phyloP scores from a whole-genome alignment of 805 yeast species.

The Teunomyces aglyptinius region DNA sequence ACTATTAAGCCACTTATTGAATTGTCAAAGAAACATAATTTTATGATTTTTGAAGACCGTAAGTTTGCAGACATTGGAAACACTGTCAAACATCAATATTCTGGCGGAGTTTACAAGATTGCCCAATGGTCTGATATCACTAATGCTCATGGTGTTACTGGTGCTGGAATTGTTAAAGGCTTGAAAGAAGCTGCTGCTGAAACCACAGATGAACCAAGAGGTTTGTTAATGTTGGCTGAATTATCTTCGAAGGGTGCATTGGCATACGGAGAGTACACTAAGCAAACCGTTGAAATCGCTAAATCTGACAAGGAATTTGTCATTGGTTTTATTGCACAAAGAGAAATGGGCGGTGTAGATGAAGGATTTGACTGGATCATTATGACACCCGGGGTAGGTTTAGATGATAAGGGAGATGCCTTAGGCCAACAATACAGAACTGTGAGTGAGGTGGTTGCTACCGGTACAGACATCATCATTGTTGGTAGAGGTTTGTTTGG shows the following conservation, averaged over 20 bases:
- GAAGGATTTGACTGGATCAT: slow-evolving; percentile 94
- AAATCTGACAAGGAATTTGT: slow-evolving; percentile 84
- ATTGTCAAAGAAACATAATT: slow-evolving; percentile 77
- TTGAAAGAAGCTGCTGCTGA: slow-evolving; percentile 77
- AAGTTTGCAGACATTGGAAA: slow-evolving; percentile 98
- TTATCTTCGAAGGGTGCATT: slow-evolving; percentile 90
- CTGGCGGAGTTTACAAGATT: slow-evolving; percentile 84
- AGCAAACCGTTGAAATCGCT: slow-evolving; percentile 81
- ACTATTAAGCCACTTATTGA: slow-evolving; percentile 73
- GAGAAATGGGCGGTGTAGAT: slow-evolving; percentile 75
- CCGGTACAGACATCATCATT: slow-evolving; percentile 92
- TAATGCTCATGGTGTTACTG: slow-evolving; percentile 97
- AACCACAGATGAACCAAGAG: slow-evolving; percentile 75
- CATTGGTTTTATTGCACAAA: slow-evolving; percentile 95
- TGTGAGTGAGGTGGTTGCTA: slow-evolving; percentile 75
- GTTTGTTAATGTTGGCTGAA: slow-evolving; percentile 92
- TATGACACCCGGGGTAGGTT: slow-evolving; percentile 98
- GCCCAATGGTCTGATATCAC: slow-evolving; percentile 96
- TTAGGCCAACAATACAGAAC: slow-evolving; percentile 97
- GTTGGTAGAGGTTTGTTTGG: slow-evolving; percentile 98
- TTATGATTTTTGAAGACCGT: slow-evolving; percentile 93
- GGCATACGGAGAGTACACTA: slow-evolving; percentile 89
- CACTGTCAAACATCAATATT: slow-evolving; percentile 91
- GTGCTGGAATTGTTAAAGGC: slow-evolving; percentile 89
- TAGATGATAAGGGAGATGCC: slow-evolving; percentile 94